phyloP scores from a whole-genome alignment of 306 rosid genomes.

The Cucurbita ficifolia region DNA sequence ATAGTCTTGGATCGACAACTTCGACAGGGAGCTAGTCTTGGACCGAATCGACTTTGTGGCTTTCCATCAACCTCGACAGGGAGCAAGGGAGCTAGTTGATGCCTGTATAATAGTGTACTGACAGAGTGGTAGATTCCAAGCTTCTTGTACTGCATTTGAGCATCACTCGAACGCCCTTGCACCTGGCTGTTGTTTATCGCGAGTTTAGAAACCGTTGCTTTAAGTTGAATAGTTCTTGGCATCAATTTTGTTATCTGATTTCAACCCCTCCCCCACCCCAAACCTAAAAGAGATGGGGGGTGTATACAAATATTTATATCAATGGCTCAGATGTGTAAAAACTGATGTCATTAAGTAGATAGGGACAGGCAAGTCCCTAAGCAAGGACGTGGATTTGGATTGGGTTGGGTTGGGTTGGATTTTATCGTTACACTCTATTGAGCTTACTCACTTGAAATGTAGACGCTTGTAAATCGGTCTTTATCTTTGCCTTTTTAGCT shows the following conservation, averaged over 20 bases:
- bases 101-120: constrained; percentile 36
- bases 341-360: neutral
- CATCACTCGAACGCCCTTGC: neutral
- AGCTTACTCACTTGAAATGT: too few species aligned
- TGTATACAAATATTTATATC: constrained; percentile 7
- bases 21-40: constrained; percentile 9
- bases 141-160: neutral
- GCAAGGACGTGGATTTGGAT: neutral
- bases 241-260: constrained; percentile 27
- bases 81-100: constrained; percentile 19
- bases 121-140: neutral
- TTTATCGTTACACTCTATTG: too few species aligned
- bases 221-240: constrained; percentile 36
- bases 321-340: constrained; percentile 1
- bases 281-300: constrained; percentile 5
- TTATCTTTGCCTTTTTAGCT: too few species aligned
- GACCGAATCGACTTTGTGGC: constrained; percentile 18
- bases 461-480: too few species aligned
- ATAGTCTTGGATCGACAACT: neutral
- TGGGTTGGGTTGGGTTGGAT: too few species aligned
- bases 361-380: neutral
- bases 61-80: constrained; percentile 11
- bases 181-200: neutral
- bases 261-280: constrained; percentile 1
- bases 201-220: constrained; percentile 18